These are phyloP conservation scores for Didymellaceae sp. DNA, from an alignment of 2,329 filamentous ascomycete genomes.

Conservation along the genomic window DNA sequence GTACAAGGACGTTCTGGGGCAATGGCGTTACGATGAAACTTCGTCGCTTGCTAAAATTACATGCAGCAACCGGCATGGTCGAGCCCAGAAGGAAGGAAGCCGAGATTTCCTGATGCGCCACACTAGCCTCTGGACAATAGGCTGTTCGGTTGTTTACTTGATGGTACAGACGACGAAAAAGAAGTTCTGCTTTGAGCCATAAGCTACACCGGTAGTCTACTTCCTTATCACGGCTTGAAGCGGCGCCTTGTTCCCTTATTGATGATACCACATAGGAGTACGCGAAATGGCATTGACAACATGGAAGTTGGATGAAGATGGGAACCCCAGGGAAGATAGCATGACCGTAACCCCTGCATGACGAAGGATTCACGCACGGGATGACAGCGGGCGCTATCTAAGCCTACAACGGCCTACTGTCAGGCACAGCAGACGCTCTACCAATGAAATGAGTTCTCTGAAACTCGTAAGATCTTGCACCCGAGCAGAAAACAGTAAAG, in stretches of 20 bases:
- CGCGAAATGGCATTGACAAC: too few relatives aligned
- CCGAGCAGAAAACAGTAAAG: constrained; percentile 17
- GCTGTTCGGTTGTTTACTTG: neutral
- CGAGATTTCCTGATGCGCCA: constrained; percentile 16
- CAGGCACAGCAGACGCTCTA: constrained; percentile 26
- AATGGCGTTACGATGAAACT: neutral
- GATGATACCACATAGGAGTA: too few relatives aligned
- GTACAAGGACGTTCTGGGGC: neutral
- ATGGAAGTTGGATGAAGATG: neutral
- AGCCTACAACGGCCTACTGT: constrained; percentile 10
- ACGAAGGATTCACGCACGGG: constrained; percentile 23
- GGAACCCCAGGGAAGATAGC: neutral
- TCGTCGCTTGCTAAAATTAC: constrained; percentile 12
- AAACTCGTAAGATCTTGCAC: constrained; percentile 23
- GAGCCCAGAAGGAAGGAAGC: constrained; percentile 7
- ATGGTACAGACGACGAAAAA: neutral
- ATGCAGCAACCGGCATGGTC: constrained; percentile 8
- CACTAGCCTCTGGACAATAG: neutral
- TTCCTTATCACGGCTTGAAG: too few relatives aligned
- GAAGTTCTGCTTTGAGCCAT: neutral
- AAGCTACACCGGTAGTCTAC: neutral
- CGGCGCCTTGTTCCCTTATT: too few relatives aligned
- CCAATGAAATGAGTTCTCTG: constrained; percentile 21
- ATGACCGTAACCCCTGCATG: constrained; percentile 29
- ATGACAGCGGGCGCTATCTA: constrained; percentile 21